Percentiles rank a stretch among this genome's conserved stretches.
Conservation (phyloP, 345 rosid genomes). For the Toxicodendron radicans region DNA sequence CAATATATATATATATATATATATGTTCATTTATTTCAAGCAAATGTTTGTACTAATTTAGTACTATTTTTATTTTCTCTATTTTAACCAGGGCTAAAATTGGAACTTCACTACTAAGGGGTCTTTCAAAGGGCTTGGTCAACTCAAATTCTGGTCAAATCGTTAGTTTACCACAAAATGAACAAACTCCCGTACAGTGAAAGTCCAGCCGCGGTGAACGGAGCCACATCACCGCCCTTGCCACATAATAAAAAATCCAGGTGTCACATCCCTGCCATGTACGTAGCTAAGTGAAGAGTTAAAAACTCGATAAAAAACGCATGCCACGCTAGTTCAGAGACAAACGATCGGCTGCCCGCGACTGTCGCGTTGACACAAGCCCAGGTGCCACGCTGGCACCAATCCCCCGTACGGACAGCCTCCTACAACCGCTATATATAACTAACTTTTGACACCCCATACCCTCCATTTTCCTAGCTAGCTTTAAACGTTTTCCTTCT, state of each 20-base stretch:
- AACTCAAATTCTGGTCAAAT: constrained; percentile 20
- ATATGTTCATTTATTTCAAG: background rate
- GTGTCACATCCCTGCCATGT: background rate
- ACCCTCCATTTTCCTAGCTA: constrained; percentile 35
- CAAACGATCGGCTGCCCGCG: constrained; percentile 17
- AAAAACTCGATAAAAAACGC: no score
- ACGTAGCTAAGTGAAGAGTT: background rate
- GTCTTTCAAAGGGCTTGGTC: constrained; percentile 20
- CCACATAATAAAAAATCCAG: background rate
- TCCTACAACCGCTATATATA: constrained; percentile 18
- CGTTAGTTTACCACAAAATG: background rate
- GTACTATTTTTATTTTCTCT: no score
- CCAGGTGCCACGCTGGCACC: constrained; percentile 18
- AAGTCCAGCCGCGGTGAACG: background rate
- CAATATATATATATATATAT: no score
- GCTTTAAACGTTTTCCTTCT: constrained; percentile 14
- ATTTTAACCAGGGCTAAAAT: no score
- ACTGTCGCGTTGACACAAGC: constrained; percentile 32
- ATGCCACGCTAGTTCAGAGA: constrained; percentile 9
- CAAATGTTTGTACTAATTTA: no score
- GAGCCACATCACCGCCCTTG: background rate
- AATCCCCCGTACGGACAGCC: constrained; percentile 23
- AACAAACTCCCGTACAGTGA: background rate
- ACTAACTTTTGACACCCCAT: constrained; percentile 41
- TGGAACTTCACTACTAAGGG: background rate